phyloP scores from a whole-genome alignment of 2,329 filamentous ascomycete species.

The Elsinoe perseae region DNA sequence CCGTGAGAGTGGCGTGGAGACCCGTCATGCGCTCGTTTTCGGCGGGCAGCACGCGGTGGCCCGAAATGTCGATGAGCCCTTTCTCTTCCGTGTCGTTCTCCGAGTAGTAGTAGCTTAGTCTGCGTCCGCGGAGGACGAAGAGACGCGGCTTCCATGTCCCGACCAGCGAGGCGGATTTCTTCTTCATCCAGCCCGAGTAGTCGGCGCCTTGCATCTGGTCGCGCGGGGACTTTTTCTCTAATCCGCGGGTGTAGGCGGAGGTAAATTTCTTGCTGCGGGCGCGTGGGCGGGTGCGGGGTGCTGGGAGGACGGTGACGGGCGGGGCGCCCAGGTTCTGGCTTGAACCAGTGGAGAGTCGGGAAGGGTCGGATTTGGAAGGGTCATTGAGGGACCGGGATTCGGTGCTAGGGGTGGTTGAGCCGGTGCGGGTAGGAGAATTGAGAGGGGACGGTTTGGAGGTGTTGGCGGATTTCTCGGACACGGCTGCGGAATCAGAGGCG shows the following conservation, averaged over 20 bases:
- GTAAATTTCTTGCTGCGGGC: conserved; percentile 74
- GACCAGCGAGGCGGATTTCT: conserved; percentile 93
- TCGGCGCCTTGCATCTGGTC: conserved; percentile 83
- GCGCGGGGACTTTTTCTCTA: conserved; percentile 70
- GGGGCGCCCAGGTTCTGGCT: conserved; percentile 31
- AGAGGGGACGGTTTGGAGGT: conserved; percentile 43
- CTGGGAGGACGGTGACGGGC: conserved; percentile 22
- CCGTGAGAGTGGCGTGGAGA: conserved; percentile 83
- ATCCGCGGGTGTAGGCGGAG: conserved; percentile 81
- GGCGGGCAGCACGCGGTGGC: conserved; percentile 90
- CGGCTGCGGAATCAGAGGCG: conserved; percentile 65
- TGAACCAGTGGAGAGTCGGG: conserved; percentile 37
- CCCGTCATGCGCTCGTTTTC: conserved; percentile 86
- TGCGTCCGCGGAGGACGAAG: conserved; percentile 87
- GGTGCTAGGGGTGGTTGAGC: conserved; percentile 59
- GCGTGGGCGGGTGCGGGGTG: conserved; percentile 24
- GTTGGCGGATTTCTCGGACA: conserved; percentile 42
- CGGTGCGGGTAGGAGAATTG: conserved; percentile 64
- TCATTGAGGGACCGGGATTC: conserved; percentile 38
- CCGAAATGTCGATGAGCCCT: conserved; percentile 94
- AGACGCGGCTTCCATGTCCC: conserved; percentile 94
- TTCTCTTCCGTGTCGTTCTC: conserved; percentile 89
- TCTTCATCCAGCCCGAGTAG: conserved; percentile 99
- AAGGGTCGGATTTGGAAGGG: conserved; percentile 28
- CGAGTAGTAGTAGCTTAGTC: conserved; percentile 92